Base-by-base conservation (phyloP, 306 rosid genomes). In the Gillenia trifoliata region DNA sequence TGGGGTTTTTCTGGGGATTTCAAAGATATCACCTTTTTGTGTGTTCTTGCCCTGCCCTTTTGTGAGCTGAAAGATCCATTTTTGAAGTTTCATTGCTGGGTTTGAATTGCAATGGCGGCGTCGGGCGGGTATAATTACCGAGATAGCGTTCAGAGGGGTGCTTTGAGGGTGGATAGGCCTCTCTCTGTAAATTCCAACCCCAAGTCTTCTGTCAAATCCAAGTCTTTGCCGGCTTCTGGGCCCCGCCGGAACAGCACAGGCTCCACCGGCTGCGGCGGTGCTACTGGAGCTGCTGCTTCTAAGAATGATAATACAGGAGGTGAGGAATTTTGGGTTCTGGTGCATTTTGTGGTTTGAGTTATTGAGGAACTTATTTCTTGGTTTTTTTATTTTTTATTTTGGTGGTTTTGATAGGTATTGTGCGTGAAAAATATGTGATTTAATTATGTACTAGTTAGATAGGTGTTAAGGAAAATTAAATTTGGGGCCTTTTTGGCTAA, bases 241-340 rank as follows among this genome's bases (percentile, higher is more conserved):
- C 90, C 86, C 64, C 96, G 98, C 75, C 98, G 99, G 36, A 95
- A 76, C 69, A 85, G 88, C 83, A 83, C 96, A 33, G 90, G 87
- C 69, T 76, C 92, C 31, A 34, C 83, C 11, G 63, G 66, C 13
- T 69, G 43, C 33, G 74, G 66, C 11, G 43, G 64, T 23, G 74
- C 78, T 75, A 16, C 81, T 30, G 82, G 80, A 67, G 69, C 66
- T 71, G 66, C 66, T 56, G 66, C 85, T 41, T 57, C 75, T 81
- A 94, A 90, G 83, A 91, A 89, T 76, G 89, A 86, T 75, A 60
- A 87, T 75, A 60, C 84, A 34, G 83, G 93, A 75, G 93, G 98
- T 95, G 8, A 64, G 83, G 64, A 36, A 38, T 30, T 34, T 81
- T 20, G 22, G 56, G 29, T 54, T 62, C 19, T 6, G 43, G 59